phyloP scores from a whole-genome alignment of 2,329 filamentous ascomycete species.

The Rosellinia necatrix region DNA sequence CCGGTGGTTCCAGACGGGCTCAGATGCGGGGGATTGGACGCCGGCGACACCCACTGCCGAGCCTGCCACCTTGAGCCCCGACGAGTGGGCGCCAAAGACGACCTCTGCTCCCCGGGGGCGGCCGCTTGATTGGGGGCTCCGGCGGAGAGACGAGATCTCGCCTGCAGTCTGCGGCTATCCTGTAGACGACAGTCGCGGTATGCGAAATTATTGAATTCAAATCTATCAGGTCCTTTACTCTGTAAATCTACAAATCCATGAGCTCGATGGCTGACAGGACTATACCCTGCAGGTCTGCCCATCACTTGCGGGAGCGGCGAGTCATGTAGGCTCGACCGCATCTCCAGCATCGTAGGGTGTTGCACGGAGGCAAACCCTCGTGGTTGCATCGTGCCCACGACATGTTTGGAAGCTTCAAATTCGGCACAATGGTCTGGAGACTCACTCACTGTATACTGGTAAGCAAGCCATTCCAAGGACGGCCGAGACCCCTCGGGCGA shows the following conservation, averaged over 20 bases:
- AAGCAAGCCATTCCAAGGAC: constrained; percentile 22
- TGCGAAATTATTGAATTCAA: constrained; percentile 19
- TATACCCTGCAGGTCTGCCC: constrained; percentile 29
- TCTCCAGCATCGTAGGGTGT: constrained; percentile 34
- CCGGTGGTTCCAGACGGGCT: constrained; percentile 29
- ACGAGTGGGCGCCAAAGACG: constrained; percentile 37
- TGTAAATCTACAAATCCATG: no score
- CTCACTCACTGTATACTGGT: constrained; percentile 35
- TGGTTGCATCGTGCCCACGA: constrained; percentile 36
- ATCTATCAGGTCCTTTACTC: background rate
- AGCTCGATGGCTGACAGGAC: constrained; percentile 23
- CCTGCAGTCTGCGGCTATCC: constrained; percentile 36
- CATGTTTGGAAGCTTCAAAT: constrained; percentile 35
- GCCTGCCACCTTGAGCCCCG: constrained; percentile 28
- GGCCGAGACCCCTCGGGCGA: background rate
- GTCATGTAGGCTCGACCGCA: constrained; percentile 31
- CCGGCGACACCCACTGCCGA: constrained; percentile 33
- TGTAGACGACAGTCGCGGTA: constrained; percentile 32
- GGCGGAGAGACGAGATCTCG: constrained; percentile 30
- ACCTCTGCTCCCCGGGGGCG: constrained; percentile 36
- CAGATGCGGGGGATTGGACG: constrained; percentile 36
- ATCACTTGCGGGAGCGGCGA: constrained; percentile 30
- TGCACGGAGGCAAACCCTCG: constrained; percentile 32
- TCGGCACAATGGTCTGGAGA: constrained; percentile 25
- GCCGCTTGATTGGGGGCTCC: constrained; percentile 33